A percentile compares a stretch with the other conserved stretches of the same genome.
These are phyloP conservation scores for Lanmaoa rubissima DNA, from an alignment of 768 basidiomycete genomes.

Conservation along the genomic window DNA sequence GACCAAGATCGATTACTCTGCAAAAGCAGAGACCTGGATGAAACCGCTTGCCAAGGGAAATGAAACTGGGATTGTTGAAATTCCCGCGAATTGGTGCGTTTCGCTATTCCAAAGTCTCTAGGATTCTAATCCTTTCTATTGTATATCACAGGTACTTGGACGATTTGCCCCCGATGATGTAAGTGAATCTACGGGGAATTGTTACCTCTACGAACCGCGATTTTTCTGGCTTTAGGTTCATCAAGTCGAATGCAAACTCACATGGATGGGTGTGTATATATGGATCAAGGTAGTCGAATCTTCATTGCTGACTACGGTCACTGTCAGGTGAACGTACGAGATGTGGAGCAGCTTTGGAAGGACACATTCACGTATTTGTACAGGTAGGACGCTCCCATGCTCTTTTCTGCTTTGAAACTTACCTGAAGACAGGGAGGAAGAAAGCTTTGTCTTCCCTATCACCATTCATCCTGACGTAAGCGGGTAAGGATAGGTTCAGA, in stretches of 20 bases:
- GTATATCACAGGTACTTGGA: constrained; percentile 54
- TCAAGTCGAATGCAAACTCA: constrained; percentile 62
- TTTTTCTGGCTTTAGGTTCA: constrained; percentile 48
- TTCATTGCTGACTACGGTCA: background rate
- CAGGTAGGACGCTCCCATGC: constrained; percentile 33
- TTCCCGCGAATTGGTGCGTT: constrained; percentile 67
- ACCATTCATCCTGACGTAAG: constrained; percentile 80
- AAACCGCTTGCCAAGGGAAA: constrained; percentile 64
- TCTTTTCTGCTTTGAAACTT: background rate
- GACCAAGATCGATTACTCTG: constrained; percentile 68
- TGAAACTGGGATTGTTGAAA: constrained; percentile 58
- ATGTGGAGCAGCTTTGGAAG: constrained; percentile 74
- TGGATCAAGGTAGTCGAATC: background rate
- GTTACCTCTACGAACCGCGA: background rate
- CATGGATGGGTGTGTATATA: constrained; percentile 59
- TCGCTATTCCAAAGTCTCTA: background rate
- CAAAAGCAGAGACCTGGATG: constrained; percentile 68
- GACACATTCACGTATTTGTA: constrained; percentile 71
- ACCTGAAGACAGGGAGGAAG: constrained; percentile 46
- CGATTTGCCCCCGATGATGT: constrained; percentile 76
- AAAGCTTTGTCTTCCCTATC: constrained; percentile 69
- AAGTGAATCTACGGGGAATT: constrained; percentile 7
- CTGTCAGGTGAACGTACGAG: constrained; percentile 56
- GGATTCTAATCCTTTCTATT: background rate
- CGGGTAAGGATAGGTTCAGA: constrained; percentile 41